A percentile compares a stretch with the other conserved stretches of the same genome.
Conservation (phyloP, 257 asterid genomes). For the Lithospermum erythrorhizon region DNA sequence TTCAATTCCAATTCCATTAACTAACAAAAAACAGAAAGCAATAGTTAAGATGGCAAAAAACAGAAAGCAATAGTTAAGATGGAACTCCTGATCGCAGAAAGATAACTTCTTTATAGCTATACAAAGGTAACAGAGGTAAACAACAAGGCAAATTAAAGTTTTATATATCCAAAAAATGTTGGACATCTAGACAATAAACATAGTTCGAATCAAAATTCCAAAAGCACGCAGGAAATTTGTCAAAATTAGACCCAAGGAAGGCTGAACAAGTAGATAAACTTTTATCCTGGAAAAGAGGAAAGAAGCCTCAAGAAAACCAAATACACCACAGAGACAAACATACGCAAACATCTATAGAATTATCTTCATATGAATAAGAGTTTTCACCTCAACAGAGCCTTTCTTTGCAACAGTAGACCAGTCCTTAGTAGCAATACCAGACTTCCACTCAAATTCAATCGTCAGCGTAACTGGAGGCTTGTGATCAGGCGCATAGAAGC, state of each 20-base stretch:
- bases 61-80: conserved; percentile 4
- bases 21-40: conserved; percentile 19
- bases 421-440: conserved; percentile 91
- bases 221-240: no score
- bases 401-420: conserved; percentile 89
- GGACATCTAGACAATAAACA: no score
- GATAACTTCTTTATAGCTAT: no score
- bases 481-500: conserved; percentile 70
- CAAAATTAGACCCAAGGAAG: no score
- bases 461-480: conserved; percentile 49
- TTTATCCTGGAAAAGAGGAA: no score
- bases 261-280: no score
- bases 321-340: background rate
- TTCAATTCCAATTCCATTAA: conserved; percentile 69
- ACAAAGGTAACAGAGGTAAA: no score
- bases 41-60: background rate
- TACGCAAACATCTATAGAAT: no score
- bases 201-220: no score
- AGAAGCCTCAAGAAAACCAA: no score
- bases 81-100: background rate
- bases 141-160: no score
- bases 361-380: background rate
- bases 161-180: no score
- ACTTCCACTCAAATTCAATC: conserved; percentile 82
- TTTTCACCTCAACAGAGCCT: conserved; percentile 80